Conservation (phyloP, 441 rosid species). For the Gossypium davidsonii region DNA sequence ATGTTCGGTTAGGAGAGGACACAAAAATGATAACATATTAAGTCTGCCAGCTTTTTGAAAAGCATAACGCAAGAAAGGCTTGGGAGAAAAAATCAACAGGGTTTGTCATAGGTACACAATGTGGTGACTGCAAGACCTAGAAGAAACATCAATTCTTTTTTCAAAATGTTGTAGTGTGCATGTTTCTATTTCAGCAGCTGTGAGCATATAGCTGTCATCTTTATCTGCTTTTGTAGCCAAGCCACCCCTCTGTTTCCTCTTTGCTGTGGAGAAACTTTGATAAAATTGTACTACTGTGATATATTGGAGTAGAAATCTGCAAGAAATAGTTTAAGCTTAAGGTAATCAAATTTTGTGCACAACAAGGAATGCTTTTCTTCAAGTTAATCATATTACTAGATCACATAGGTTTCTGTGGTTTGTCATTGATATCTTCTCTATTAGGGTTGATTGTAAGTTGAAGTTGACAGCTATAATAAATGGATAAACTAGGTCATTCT, state of each 20-base stretch:
- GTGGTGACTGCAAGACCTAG: not conserved
- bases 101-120: not conserved
- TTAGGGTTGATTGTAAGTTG: not conserved
- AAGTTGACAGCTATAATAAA: not conserved
- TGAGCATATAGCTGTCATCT: not conserved
- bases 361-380: not conserved
- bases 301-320: not conserved
- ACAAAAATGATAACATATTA: not conserved
- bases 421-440: not conserved
- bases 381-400: not conserved
- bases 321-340: not conserved
- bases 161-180: not conserved
- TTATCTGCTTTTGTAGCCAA: not conserved
- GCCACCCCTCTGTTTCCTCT: not conserved
- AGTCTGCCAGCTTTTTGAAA: not conserved
- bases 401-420: not conserved
- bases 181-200: not conserved
- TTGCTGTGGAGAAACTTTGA: not conserved
- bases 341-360: not conserved
- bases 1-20: not conserved
- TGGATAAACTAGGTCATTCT: not conserved
- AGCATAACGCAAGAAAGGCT: not conserved
- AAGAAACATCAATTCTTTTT: not conserved
- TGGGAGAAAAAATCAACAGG: not conserved
- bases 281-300: not conserved